These are phyloP conservation scores for Fibroporia radiculosa DNA, from an alignment of 768 basidiomycete genomes.

Conservation along the genomic window DNA sequence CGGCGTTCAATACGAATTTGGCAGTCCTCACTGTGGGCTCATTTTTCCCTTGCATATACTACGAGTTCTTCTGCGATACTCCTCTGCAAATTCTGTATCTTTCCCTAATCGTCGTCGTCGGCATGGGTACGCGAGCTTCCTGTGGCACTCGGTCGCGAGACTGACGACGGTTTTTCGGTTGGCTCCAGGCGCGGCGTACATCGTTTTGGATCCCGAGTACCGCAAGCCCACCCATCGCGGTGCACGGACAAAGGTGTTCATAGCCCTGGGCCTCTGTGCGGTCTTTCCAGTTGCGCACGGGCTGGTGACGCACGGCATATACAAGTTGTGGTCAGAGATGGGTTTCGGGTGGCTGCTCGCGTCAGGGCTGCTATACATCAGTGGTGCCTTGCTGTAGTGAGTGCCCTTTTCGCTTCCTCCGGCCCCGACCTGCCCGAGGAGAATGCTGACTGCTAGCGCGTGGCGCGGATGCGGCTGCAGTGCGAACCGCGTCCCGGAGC, in stretches of 20 bases:
- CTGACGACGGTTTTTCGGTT: not conserved
- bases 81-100: slow-evolving; percentile 49
- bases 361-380: slow-evolving; percentile 70
- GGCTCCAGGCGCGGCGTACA: slow-evolving; percentile 56
- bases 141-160: not conserved
- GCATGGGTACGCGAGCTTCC: slow-evolving; percentile 41
- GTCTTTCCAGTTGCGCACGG: slow-evolving; percentile 65
- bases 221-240: slow-evolving; percentile 67
- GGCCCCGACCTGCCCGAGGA: not conserved
- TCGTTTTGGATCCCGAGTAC: slow-evolving; percentile 76
- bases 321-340: slow-evolving; percentile 48
- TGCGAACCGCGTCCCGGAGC: slow-evolving; percentile 78
- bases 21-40: slow-evolving; percentile 68
- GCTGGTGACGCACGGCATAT: slow-evolving; percentile 47
- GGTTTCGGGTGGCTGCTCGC: slow-evolving; percentile 64
- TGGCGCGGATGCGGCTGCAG: slow-evolving; percentile 30
- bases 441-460: slow-evolving; percentile 3
- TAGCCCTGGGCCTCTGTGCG: slow-evolving; percentile 66
- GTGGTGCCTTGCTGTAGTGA: slow-evolving; percentile 77
- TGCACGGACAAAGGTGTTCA: slow-evolving; percentile 72
- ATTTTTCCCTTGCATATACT: slow-evolving; percentile 69
- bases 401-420: slow-evolving; percentile 22
- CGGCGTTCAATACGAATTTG: not conserved
- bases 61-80: slow-evolving; percentile 67
- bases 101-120: slow-evolving; percentile 40